Base-by-base conservation (phyloP, 2,329 filamentous ascomycete genomes). In the Bipolaris bicolor region DNA sequence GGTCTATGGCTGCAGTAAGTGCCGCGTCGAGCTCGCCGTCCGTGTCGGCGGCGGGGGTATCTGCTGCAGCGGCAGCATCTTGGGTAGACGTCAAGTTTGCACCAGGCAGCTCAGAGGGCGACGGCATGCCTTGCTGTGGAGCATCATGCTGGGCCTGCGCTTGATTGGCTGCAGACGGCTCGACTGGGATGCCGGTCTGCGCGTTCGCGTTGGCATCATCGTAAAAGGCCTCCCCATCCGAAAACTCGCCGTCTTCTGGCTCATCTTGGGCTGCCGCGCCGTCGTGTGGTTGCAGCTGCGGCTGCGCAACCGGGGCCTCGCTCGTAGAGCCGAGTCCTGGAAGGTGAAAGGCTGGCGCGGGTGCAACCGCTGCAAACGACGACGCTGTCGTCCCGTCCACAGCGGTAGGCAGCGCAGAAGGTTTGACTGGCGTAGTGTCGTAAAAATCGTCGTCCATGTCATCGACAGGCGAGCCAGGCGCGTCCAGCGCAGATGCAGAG, bases 371-470 rank as follows among this genome's bases (percentile, higher is more conserved):
- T 22, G 64, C 68, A 50, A 64, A 61, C 52, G 60, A 58, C 43
- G 64, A 55, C 26, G 65, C 54, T 18, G 52, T 45, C 41, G 53
- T 50, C 40, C 58, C 64, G 46, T 64, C 64, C 47, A 61, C 62
- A 36, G 58, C 56, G 31, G 58, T 54, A 57, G 63, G 57, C 47
- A 61, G 60, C 49, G 66, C 60, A 49, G 65, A 58, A 40, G 67
- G 60, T 59, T 73, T 69, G 61, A 68, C 68, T 49, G 72, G 70
- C 24, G 69, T 66, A 40, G 65, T 70, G 52, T 73, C 73, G 69
- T 76, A 76, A 56, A 76, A 75, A 52, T 77, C 74, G 68, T 76
- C 73, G 65, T 76, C 74, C 67, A 70, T 61, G 57, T 76, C 74
- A 71, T 76, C 74, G 65, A 76, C 63, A 51, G 74, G 74, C 64